Conservation (phyloP, 2,329 filamentous ascomycete species). For the Pseudogymnoascus pannorum region DNA sequence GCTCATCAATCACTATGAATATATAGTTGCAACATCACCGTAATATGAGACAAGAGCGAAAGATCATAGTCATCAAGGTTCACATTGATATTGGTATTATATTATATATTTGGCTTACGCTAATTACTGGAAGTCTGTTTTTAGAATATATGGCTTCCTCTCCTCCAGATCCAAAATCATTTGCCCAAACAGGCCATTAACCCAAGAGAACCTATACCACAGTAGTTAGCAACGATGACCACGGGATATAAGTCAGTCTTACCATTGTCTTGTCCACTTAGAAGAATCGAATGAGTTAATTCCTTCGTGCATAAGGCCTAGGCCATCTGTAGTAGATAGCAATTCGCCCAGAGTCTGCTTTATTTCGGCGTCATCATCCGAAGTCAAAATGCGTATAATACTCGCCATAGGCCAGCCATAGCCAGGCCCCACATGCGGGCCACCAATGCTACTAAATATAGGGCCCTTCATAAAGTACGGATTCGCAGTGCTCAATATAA, state of each 20-base stretch:
- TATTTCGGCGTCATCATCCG: slow-evolving; percentile 30
- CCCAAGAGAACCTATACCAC: slow-evolving; percentile 60
- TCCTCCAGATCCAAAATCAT: slow-evolving; percentile 68
- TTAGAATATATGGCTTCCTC: slow-evolving; percentile 61
- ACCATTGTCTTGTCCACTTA: slow-evolving; percentile 39
- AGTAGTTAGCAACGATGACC: neutral
- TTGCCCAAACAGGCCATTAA: slow-evolving; percentile 81
- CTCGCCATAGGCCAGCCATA: slow-evolving; percentile 48
- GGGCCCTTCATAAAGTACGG: slow-evolving; percentile 59
- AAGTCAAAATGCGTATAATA: slow-evolving; percentile 46
- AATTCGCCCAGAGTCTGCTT: slow-evolving; percentile 22
- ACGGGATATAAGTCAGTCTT: neutral
- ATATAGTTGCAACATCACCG: neutral
- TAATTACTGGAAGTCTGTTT: slow-evolving; percentile 39
- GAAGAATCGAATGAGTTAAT: slow-evolving; percentile 36
- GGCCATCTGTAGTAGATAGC: slow-evolving; percentile 21
- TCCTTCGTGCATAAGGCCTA: slow-evolving; percentile 43
- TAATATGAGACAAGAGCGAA: neutral
- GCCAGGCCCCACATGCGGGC: slow-evolving; percentile 54
- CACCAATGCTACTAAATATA: slow-evolving; percentile 64
- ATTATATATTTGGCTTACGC: neutral
- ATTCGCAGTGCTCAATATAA: slow-evolving; percentile 69
- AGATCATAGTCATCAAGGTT: neutral
- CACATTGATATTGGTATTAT: neutral
- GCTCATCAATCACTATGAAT: neutral